These are phyloP conservation scores for Mortierella sp. DNA, from an alignment of 371 early-diverging fungal species.

Conservation along the genomic window DNA sequence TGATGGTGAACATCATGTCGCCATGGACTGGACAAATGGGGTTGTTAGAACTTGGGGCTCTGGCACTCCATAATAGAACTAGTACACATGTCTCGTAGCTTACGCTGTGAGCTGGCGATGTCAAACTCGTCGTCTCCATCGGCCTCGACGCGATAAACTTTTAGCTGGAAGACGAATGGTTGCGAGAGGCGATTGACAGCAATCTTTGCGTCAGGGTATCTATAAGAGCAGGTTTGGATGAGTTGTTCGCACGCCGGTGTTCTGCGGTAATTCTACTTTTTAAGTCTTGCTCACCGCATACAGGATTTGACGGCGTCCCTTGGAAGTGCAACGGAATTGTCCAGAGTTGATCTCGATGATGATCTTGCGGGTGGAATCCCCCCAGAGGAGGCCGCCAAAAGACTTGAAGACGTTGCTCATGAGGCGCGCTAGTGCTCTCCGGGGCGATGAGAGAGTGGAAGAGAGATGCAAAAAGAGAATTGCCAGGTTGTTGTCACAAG, in stretches of 20 bases:
- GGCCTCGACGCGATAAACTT: too few relatives aligned
- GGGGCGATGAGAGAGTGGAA: neutral
- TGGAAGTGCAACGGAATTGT: neutral
- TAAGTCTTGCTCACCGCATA: neutral
- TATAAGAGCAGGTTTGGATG: neutral
- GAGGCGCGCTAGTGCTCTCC: neutral
- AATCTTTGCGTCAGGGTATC: too few relatives aligned
- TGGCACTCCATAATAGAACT: too few relatives aligned
- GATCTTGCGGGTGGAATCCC: neutral
- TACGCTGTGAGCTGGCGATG: too few relatives aligned
- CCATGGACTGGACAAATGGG: constrained; percentile 47
- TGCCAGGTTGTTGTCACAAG: too few relatives aligned
- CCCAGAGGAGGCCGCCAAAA: neutral
- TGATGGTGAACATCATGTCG: constrained; percentile 67
- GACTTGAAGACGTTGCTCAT: neutral
- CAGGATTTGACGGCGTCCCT: neutral
- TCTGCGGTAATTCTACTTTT: neutral
- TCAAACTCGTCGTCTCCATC: too few relatives aligned
- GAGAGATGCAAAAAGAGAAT: neutral
- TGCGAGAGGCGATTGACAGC: too few relatives aligned
- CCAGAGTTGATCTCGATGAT: neutral
- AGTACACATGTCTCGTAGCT: too few relatives aligned
- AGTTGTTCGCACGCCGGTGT: too few relatives aligned
- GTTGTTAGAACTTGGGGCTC: too few relatives aligned
- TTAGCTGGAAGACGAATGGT: too few relatives aligned